Evolutionary conservation across 2,329 filamentous ascomycete genomes (phyloP), one percentile per base, ranked within the genome.

Genomic region (Verticillium longisporum): DNA sequence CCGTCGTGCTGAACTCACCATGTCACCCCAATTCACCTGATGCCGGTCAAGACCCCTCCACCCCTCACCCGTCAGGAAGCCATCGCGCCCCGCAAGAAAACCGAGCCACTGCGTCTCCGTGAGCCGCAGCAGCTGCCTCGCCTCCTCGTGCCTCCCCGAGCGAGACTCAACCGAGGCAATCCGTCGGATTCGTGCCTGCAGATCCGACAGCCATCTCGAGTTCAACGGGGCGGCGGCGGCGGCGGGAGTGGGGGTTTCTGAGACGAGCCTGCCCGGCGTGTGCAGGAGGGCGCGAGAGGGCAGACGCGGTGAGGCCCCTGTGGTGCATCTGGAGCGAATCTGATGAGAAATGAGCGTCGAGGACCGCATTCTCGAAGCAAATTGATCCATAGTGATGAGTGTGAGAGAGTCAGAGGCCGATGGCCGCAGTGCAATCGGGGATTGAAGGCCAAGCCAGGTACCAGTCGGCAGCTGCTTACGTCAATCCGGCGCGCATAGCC

Each of bases 1-100:
- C 21, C 13, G 36, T 68, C 75, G 72, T 66, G 41, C 7, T 13
- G 75, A 72, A 66, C 77, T 74, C 76, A 91, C 90, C 89, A 92
- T 91, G 72, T 97, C 92, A 34, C 92, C 92, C 91, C 91, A 96
- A 0, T 85, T 86, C 31, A 96, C 88, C 65, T 82, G 80, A 62
- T 91, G 87, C 59, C 81, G 78, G 64, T 85, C 84, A 37, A 94
- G 70, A 0, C 90, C 84, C 58, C 85, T 79, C 66, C 83, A 80
- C 62, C 81, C 78, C 53, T 62, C 61, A 11, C 79, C 82, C 0
- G 87, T 90, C 64, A 95, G 73, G 71, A 87, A 96, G 0, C 91
- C 91, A 68, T 94, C 89, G 61, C 86, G 86, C 0, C 90, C 90
- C 0, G 88, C 89, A 33, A 90, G 75, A 61, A 95, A 75, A 66